Percentiles rank a stretch among this genome's conserved stretches.
These are phyloP conservation scores for Trichophyton verrucosum DNA, from an alignment of 2,329 filamentous ascomycete genomes.

Conservation along the genomic window DNA sequence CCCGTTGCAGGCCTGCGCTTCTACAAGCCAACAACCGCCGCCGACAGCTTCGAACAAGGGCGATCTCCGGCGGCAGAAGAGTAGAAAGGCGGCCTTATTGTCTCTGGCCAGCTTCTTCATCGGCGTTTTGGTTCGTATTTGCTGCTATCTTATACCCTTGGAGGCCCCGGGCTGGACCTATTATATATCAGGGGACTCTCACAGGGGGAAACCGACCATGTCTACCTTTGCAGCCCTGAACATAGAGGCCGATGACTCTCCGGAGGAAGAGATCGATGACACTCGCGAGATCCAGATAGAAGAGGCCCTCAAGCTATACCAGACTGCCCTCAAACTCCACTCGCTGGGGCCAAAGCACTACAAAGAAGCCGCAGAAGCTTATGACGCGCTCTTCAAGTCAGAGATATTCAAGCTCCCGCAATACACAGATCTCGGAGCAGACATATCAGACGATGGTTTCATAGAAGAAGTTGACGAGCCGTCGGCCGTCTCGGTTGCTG, in stretches of 20 bases:
- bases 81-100: no score
- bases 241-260: slow-evolving; percentile 79
- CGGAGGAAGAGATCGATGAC: slow-evolving; percentile 75
- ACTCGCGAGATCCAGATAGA: slow-evolving; percentile 96
- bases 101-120: no score
- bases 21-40: background rate
- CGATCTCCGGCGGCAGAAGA: no score
- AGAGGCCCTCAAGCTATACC: slow-evolving; percentile 89
- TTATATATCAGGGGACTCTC: background rate
- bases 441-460: slow-evolving; percentile 57
- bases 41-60: background rate
- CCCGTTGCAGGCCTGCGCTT: background rate
- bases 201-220: slow-evolving; percentile 22
- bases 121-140: no score
- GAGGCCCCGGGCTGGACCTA: background rate
- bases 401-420: slow-evolving; percentile 92
- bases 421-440: slow-evolving; percentile 23
- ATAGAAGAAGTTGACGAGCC: slow-evolving; percentile 36
- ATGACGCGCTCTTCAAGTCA: slow-evolving; percentile 72
- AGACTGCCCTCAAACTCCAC: slow-evolving; percentile 80
- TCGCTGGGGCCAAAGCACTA: slow-evolving; percentile 70
- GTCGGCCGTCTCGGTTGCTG: slow-evolving; percentile 26
- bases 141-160: background rate
- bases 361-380: slow-evolving; percentile 64
- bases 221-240: slow-evolving; percentile 75